Evolutionary conservation across 768 basidiomycete species (phyloP), one percentile per base, ranked within the genome.

Genomic region (Melanogaster broomeanus): DNA sequence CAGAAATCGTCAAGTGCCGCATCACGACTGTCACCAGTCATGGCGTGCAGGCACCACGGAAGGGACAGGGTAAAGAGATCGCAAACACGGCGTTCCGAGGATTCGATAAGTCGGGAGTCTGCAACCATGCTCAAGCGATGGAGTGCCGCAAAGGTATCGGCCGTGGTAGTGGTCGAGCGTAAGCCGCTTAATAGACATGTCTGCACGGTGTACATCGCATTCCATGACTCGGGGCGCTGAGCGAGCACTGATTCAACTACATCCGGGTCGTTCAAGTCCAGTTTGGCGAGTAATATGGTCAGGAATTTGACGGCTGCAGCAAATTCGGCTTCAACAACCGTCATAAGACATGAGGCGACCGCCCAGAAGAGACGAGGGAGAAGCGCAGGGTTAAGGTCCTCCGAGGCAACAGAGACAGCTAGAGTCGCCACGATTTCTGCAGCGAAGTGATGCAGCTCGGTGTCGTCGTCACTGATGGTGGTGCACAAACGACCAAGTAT

Each of bases 331-430:
- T 96, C 90, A 33, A 89, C 85, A 0, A 87, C 87, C 3, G 93
- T 95, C 24, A 83, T 85, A 18, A 96, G 78, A 61, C 85, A 90
- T 1, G 92, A 93, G 40, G 81, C 80, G 2, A 85, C 76, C 62
- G 84, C 86, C 95, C 94, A 97, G 68, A 90, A 96, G 44, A 95
- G 74, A 56, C 90, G 90, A 3, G 94, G 91, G 12, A 90, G 72
- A 24, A 91, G 75, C 1, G 76, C 69, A 47, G 76, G 72, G 56
- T 87, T 79, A 13, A 89, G 73, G 42, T 86, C 81, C 13, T 75
- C 70, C 3, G 78, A 72, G 16, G 75, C 72, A 18, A 82, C 80
- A 52, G 88, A 73, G 16, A 85, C 77, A 12, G 79, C 81, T 47
- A 97, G 76, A 0, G 89, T 95, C 37, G 82, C 74, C 30, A 97